Conservation (phyloP, 2,329 filamentous ascomycete genomes). For the Aureobasidium sp. region DNA sequence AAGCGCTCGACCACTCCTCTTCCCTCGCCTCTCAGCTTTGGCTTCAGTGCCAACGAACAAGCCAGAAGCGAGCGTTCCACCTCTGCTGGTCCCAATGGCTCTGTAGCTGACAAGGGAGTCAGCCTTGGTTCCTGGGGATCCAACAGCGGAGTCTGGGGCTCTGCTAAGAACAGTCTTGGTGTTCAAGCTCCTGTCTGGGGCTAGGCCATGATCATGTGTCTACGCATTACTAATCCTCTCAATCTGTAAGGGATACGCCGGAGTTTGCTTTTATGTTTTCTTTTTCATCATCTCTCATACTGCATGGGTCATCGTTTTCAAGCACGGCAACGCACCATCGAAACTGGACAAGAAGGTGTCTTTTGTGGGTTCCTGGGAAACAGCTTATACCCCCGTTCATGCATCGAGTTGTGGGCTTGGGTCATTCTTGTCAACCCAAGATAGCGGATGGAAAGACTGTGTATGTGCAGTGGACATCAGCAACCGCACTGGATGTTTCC, state of each 20-base stretch:
- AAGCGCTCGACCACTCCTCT: conserved; percentile 87
- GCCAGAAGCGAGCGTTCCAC: conserved; percentile 46
- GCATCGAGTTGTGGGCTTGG: conserved; percentile 4
- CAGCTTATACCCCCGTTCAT: conserved; percentile 8
- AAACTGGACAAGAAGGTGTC: conserved; percentile 2
- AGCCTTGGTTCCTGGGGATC: conserved; percentile 63
- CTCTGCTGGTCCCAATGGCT: conserved; percentile 54
- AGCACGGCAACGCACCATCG: neutral
- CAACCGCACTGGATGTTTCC: neutral
- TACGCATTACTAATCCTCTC: neutral
- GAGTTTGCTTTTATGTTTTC: neutral
- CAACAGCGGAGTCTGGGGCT: conserved; percentile 77
- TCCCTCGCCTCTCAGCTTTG: conserved; percentile 77
- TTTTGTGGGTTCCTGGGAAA: neutral
- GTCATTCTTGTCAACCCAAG: neutral
- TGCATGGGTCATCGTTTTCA: conserved; percentile 7
- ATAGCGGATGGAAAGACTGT: neutral
- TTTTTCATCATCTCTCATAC: conserved; percentile 1
- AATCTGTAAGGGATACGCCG: neutral
- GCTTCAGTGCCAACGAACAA: conserved; percentile 55
- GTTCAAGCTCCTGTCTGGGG: conserved; percentile 94
- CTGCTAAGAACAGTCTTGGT: conserved; percentile 65
- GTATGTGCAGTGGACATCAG: neutral
- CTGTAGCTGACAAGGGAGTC: conserved; percentile 38
- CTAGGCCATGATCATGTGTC: conserved; percentile 37